phyloP scores from a whole-genome alignment of 2,329 filamentous ascomycete genomes.

The Raffaelea ambrosiae region DNA sequence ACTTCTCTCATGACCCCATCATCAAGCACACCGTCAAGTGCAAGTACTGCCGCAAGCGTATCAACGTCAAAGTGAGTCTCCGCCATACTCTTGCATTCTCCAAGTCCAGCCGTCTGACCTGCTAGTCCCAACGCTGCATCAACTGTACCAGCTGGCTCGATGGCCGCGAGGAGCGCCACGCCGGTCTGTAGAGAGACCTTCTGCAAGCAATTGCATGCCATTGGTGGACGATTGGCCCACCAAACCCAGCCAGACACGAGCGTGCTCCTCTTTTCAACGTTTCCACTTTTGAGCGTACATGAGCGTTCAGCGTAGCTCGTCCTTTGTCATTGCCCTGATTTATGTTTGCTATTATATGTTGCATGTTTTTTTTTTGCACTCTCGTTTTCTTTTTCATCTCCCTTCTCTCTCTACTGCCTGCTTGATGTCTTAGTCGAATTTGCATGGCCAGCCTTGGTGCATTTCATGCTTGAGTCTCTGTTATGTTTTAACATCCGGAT shows the following conservation, averaged over 20 bases:
- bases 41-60: constrained; percentile 55
- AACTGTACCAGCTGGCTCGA: constrained; percentile 45
- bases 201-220: too few species aligned
- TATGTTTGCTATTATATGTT: neutral
- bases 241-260: too few species aligned
- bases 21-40: constrained; percentile 65
- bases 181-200: constrained; percentile 9
- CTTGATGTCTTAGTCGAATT: too few species aligned
- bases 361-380: neutral
- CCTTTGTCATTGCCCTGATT: too few species aligned
- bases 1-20: constrained; percentile 53
- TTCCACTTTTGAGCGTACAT: too few species aligned
- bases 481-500: too few species aligned
- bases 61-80: constrained; percentile 50
- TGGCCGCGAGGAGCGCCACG: constrained; percentile 33
- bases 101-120: neutral
- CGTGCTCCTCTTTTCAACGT: too few species aligned
- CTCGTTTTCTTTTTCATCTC: neutral
- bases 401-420: neutral
- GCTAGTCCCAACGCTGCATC: constrained; percentile 34
- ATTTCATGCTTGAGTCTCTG: too few species aligned
- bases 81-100: neutral
- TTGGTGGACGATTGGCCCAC: too few species aligned
- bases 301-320: too few species aligned
- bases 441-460: too few species aligned